Percentiles rank a stretch among this genome's conserved stretches.
phyloP scores from a whole-genome alignment of 352 stramenopile genomes.

The Phytopythium sindhum region DNA sequence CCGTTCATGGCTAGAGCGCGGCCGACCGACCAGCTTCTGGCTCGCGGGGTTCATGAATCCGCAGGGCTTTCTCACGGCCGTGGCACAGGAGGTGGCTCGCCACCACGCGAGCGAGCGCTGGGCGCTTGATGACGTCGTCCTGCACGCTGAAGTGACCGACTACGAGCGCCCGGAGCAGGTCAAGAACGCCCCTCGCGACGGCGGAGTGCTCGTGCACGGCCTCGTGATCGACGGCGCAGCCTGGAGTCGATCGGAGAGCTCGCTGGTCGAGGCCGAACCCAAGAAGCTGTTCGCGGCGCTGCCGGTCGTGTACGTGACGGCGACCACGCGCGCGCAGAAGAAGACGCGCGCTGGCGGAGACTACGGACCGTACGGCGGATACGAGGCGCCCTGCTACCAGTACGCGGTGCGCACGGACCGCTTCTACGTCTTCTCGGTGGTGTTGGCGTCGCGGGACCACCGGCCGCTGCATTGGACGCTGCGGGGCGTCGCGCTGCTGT shows the following conservation, averaged over 20 bases:
- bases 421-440: conserved; percentile 75
- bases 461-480: conserved; percentile 76
- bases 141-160: conserved; percentile 81
- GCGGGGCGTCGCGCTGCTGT: conserved; percentile 71
- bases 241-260: conserved; percentile 69
- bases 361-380: conserved; percentile 74
- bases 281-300: conserved; percentile 69
- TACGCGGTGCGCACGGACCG: conserved; percentile 73
- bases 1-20: conserved; percentile 57
- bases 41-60: conserved; percentile 73
- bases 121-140: conserved; percentile 76
- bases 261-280: conserved; percentile 73
- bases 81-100: conserved; percentile 69
- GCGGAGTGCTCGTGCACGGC: conserved; percentile 63
- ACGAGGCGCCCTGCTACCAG: conserved; percentile 75
- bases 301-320: conserved; percentile 78
- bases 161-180: conserved; percentile 79
- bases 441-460: conserved; percentile 71
- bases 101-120: conserved; percentile 70
- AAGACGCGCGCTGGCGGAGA: conserved; percentile 64
- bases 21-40: conserved; percentile 69
- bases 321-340: conserved; percentile 69
- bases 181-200: conserved; percentile 65
- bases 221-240: conserved; percentile 68
- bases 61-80: conserved; percentile 74